A percentile compares a stretch with the other conserved stretches of the same genome.
Conservation (phyloP, 129 eudicot species). For the Centella asiatica region DNA sequence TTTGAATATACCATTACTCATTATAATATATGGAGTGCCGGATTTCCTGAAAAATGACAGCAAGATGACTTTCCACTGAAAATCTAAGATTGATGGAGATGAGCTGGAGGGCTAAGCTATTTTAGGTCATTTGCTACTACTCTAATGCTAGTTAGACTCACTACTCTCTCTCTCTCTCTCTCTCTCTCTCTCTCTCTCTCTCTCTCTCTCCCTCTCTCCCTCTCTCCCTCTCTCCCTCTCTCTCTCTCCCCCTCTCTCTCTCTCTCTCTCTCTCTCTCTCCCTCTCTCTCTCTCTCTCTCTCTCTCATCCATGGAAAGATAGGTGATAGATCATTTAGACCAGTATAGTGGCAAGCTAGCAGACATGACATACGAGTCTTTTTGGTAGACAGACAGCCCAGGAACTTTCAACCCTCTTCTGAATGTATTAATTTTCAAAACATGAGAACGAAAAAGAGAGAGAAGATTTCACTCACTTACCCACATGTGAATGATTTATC, state of each 20-base stretch:
- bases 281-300: not conserved
- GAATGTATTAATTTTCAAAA: too few species aligned
- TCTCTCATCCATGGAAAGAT: not conserved
- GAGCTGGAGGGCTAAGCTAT: not conserved
- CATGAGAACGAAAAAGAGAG: not conserved
- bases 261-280: not conserved
- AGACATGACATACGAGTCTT: conserved; percentile 13
- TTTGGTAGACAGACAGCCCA: conserved; percentile 19
- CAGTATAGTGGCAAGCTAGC: conserved; percentile 10
- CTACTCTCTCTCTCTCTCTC: not conserved
- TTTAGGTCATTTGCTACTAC: conserved; percentile 1
- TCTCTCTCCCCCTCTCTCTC: not conserved
- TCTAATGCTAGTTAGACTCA: conserved; percentile 1
- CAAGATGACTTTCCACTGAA: not conserved
- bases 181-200: not conserved
- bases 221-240: not conserved
- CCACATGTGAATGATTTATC: conserved; percentile 7
- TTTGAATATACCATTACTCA: too few species aligned
- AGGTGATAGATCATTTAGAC: conserved; percentile 6
- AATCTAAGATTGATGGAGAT: not conserved
- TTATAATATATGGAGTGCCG: too few species aligned
- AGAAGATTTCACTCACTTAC: conserved; percentile 10
- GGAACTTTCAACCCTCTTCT: conserved; percentile 5
- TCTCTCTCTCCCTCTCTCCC: not conserved
- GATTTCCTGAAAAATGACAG: not conserved